A percentile compares a stretch with the other conserved stretches of the same genome.
Conservation (phyloP, 495 filamentous ascomycete genomes). For the Coniosporium apollinis region DNA sequence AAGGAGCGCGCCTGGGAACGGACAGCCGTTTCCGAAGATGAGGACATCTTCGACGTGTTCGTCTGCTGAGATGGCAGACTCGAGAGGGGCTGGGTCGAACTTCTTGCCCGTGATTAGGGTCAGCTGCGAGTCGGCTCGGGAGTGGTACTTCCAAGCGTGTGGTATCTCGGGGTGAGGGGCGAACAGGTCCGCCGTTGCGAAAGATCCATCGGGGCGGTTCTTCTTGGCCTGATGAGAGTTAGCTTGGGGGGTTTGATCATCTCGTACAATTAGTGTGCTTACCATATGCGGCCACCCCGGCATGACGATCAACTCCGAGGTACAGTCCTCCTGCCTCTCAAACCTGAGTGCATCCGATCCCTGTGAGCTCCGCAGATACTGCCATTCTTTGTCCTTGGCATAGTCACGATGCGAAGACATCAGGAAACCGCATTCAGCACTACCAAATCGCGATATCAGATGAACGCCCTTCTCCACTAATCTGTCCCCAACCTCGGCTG, state of each 20-base stretch:
- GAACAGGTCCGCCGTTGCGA: conserved; percentile 42
- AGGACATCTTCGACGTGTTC: conserved; percentile 26
- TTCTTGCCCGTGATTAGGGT: conserved; percentile 51
- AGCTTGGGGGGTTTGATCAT: not conserved
- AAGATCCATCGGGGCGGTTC: conserved; percentile 42
- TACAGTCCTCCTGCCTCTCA: conserved; percentile 32
- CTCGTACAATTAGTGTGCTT: not conserved
- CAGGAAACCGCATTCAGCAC: conserved; percentile 41
- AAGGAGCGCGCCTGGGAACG: conserved; percentile 30
- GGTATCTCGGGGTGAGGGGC: conserved; percentile 32
- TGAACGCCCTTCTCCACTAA: conserved; percentile 31
- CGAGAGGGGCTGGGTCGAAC: conserved; percentile 46
- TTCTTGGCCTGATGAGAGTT: conserved; percentile 23
- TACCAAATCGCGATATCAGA: conserved; percentile 39
- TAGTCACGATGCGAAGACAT: conserved; percentile 35
- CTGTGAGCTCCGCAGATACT: conserved; percentile 37
- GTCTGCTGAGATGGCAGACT: conserved; percentile 27
- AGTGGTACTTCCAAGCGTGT: conserved; percentile 42
- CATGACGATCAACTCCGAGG: conserved; percentile 42
- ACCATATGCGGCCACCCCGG: conserved; percentile 44
- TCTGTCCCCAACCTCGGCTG: conserved; percentile 26
- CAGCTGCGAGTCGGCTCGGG: conserved; percentile 41
- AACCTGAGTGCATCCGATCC: conserved; percentile 31
- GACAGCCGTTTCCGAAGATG: conserved; percentile 30
- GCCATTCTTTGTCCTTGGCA: conserved; percentile 42